Evolutionary conservation across 2,329 filamentous ascomycete species (phyloP), one percentile per base, ranked within the genome.

Genomic region (Pyricularia sp.): DNA sequence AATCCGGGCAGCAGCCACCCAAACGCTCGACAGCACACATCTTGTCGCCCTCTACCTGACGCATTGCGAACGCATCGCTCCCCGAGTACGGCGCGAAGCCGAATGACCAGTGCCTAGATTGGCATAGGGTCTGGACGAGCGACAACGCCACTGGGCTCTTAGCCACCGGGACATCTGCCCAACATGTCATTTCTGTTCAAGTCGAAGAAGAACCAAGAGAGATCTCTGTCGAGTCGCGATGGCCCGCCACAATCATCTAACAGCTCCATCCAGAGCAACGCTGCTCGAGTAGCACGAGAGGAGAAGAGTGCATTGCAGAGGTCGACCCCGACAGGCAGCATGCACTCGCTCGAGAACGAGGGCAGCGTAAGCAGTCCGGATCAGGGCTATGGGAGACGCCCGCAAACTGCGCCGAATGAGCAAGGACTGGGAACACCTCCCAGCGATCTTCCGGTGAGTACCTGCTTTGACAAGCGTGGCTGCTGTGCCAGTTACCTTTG

Each of bases 111-210:
- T 64, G 66, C 55, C 25, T 63, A 26, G 58, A 68, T 36, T 68
- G 55, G 66, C 42, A 68, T 33, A 26, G 58, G 55, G 66, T 59
- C 66, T 36, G 66, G 55, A n/a, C 66, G 25, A 61, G 58, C 66
- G 66, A 61, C 59, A n/a, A 31, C 55, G 66, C 23, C 66, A 36
- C 55, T 28, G n/a, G 58, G 58, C 66, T 23, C 55, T 59, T n/a
- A 33, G 23, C 66, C 30, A 31, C 17, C 58, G 55, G 55, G 55
- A 42, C 36, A 10, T 33, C 12, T 23, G 33, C n/a, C 55, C 78
- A 83, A 79, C 79, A 93, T 93, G 91, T 89, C 91, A 73, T 93
- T 93, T 79, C 85, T 93, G 71, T 93, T 93, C 83, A 92, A 92
- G 79, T 92, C 89, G 69, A 93, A 93, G 81, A 93, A 92, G 80